A percentile compares a stretch with the other conserved stretches of the same genome.
phyloP scores from a whole-genome alignment of 148 eudicot species.

The Cornus kousa region DNA sequence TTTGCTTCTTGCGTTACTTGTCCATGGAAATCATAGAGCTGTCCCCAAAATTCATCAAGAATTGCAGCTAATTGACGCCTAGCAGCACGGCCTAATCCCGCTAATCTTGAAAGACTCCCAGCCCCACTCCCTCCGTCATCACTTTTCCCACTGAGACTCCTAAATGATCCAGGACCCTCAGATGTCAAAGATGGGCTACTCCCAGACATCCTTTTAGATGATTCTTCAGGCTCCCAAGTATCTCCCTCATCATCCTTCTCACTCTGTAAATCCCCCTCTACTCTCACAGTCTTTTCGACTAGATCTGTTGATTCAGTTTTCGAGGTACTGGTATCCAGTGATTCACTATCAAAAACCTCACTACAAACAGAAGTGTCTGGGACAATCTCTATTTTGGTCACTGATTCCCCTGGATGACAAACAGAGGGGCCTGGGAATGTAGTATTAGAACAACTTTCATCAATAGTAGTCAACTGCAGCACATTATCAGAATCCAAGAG shows the following conservation, averaged over 20 bases:
- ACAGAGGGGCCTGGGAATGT: constrained; percentile 20
- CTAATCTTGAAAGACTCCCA: constrained; percentile 83
- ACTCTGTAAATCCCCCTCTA: constrained; percentile 38
- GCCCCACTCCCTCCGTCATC: constrained; percentile 78
- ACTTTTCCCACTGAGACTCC: constrained; percentile 66
- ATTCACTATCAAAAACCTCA: constrained; percentile 33
- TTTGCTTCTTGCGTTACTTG: constrained; percentile 71
- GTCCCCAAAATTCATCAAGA: constrained; percentile 98
- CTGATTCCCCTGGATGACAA: constrained; percentile 28
- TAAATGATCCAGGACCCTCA: constrained; percentile 75
- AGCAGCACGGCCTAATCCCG: constrained; percentile 92
- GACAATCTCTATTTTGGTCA: constrained; percentile 18
- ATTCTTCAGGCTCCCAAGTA: constrained; percentile 56
- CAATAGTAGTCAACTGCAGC: constrained; percentile 30
- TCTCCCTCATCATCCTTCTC: constrained; percentile 49
- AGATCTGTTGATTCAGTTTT: constrained; percentile 32
- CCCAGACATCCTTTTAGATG: constrained; percentile 39
- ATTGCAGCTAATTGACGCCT: constrained; percentile 74
- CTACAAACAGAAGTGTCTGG: constrained; percentile 19
- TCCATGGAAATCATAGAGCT: constrained; percentile 89
- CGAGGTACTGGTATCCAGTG: constrained; percentile 18
- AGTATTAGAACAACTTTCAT: constrained; percentile 34
- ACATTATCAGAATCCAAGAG: constrained; percentile 51
- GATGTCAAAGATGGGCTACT: constrained; percentile 33
- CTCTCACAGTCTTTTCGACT: constrained; percentile 40